A percentile compares a stretch with the other conserved stretches of the same genome.
Conservation (phyloP, 2,329 filamentous ascomycete genomes). For the Helicocarpus griseus region DNA sequence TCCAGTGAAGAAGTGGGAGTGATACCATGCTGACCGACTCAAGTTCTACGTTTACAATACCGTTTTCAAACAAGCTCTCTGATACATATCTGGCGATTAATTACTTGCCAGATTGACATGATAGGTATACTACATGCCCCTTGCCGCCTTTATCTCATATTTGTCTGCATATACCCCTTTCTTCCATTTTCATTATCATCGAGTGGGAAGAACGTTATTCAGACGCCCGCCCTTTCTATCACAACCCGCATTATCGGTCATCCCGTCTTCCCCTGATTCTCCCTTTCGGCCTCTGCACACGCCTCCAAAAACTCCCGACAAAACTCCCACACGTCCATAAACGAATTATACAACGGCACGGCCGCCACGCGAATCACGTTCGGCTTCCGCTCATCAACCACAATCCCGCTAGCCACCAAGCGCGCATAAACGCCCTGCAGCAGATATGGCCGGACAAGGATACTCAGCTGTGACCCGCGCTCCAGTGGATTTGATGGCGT, state of each 20-base stretch:
- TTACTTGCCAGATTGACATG: too few relatives aligned
- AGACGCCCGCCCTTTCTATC: too few relatives aligned
- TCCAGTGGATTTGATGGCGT: constrained; percentile 60
- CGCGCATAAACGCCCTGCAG: constrained; percentile 57
- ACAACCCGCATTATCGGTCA: background rate
- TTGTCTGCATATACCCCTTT: too few relatives aligned
- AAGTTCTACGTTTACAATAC: too few relatives aligned
- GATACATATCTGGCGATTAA: too few relatives aligned
- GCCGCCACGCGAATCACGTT: constrained; percentile 78
- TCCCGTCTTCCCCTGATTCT: background rate
- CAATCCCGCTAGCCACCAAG: constrained; percentile 59
- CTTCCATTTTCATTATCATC: too few relatives aligned
- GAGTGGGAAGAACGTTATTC: too few relatives aligned
- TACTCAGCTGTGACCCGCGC: constrained; percentile 69
- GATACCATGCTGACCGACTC: too few relatives aligned
- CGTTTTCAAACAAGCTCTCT: too few relatives aligned
- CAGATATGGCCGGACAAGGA: constrained; percentile 58
- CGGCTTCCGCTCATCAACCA: constrained; percentile 76
- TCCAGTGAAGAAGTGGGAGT: too few relatives aligned
- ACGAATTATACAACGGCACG: constrained; percentile 74
- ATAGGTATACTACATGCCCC: too few relatives aligned
- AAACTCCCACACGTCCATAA: constrained; percentile 60
- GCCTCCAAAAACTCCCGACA: constrained; percentile 43
- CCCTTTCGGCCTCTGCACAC: constrained; percentile 30
- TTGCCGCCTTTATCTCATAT: too few relatives aligned